phyloP scores from a whole-genome alignment of 768 basidiomycete species.

The Termitomyces heimii region DNA sequence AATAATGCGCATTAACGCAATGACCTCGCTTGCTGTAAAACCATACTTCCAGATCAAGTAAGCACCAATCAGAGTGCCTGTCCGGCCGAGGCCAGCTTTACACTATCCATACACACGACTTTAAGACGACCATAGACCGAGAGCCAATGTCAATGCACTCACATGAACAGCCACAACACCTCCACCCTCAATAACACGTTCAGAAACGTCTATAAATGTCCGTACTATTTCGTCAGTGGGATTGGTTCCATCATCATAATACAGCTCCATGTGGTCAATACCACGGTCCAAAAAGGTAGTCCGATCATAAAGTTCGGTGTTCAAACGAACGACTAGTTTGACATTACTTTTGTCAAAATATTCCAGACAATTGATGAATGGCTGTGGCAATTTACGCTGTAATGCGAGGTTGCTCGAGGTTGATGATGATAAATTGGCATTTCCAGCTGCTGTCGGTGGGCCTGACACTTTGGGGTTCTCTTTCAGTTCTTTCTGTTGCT shows the following conservation, averaged over 20 bases:
- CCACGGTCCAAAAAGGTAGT: constrained; percentile 77
- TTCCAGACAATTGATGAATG: constrained; percentile 87
- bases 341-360: constrained; percentile 87
- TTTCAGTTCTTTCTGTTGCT: constrained; percentile 63
- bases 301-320: constrained; percentile 88
- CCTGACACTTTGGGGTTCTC: constrained; percentile 29
- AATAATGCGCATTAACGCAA: constrained; percentile 97
- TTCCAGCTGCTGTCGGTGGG: constrained; percentile 13
- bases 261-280: constrained; percentile 86
- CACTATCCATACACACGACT: constrained; percentile 44
- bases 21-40: constrained; percentile 93
- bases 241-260: constrained; percentile 98
- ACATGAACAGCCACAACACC: constrained; percentile 89
- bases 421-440: constrained; percentile 18
- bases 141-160: constrained; percentile 23
- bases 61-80: constrained; percentile 94
- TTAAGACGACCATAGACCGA: constrained; percentile 13
- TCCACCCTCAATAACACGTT: constrained; percentile 68
- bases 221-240: constrained; percentile 94
- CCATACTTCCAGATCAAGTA: constrained; percentile 99
- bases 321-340: constrained; percentile 89
- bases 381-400: constrained; percentile 70
- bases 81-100: constrained; percentile 94
- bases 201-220: constrained; percentile 83
- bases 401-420: constrained; percentile 47